Base-by-base conservation (phyloP, 1,139 yeast species). In the Debaryomyces nepalensis region DNA sequence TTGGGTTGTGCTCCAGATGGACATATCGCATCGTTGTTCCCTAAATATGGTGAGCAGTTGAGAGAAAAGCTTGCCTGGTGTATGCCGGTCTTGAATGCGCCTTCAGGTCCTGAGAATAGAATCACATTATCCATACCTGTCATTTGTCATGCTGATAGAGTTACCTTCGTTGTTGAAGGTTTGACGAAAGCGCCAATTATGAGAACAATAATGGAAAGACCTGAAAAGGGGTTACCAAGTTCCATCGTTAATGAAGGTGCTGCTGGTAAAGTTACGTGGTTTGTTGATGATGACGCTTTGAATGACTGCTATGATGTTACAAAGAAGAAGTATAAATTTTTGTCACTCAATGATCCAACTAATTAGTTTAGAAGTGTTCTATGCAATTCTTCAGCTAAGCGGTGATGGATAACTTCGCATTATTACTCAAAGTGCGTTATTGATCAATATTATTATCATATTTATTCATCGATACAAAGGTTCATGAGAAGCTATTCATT, bases 1-100 rank as follows among this genome's bases (percentile, higher is more conserved):
- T 75, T 93, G 48, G 99, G 99, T 15, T 91, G 98, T 73, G 99
- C 99, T 0, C 99, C 99, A 3, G 99, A 93, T 63, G 99, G 99
- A 20, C 99, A 93, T 62, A 88, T 91, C 56, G 97, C 98, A 42
- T 89, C 97, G 19, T 77, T 93, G 46, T 93, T 93, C 73, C 99
- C 99, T 12, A 86, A 87, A 59, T 95, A 88, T 59, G 78, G 78
- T 20, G 95, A 88, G 51, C 84, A 87, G 43, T 73, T 93, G 51
- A 78, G 98, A 57, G 99, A 93, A 61, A 81, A 86, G 54, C 77
- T 87, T 56, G 98, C 98, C 2, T 93, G 99, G 99, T 93, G 93
- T 52, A 87, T 90, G 38, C 96, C 98, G 2, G 95, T 93, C 15
- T 85, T 81, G 51, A 87, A 89, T 47, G 97, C 98, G 1, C 99